Evolutionary conservation across 352 stramenopile genomes (phyloP), one percentile per base, ranked within the genome.

Genomic region (Thraustotheca clavata): DNA sequence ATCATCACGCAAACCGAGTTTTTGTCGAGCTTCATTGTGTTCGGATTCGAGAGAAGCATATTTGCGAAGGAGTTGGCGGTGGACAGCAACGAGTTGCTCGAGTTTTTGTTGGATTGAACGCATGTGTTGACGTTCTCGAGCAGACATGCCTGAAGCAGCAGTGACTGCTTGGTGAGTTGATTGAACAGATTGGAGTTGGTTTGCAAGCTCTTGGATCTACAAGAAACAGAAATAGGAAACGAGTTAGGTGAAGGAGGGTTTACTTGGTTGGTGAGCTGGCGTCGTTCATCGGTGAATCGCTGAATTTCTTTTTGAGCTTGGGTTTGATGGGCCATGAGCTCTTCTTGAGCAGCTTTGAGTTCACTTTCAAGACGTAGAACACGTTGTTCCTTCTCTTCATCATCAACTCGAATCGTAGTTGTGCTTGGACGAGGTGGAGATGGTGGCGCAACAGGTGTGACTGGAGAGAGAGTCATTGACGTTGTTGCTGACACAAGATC

Each of bases 91-190:
- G 5, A 96, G 76, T 62, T 96, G 88, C 69, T 96, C 86, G 0
- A 96, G 79, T 52, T 94, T 91, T 61, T 96, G 88, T 54, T 96
- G 86, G 36, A 96, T 93, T 2, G 83, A 92, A 7, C 83, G 80
- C 79, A 93, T 89, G 67, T 96, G 81, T 67, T 93, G 82, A 2
- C 83, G 75, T 61, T 96, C 87, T 14, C 82, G 31, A 3, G 46
- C 48, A 38, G 49, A 65, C 60, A 67, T 67, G 48, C 49, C 60
- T 11, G 48, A 65, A 8, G 46, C 48, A 22, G 48, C 12, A 32
- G 40, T 60, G 14, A 59, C 40, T n/a, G 40, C 59, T 22, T 66
- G 59, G n/a, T 66, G 59, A 36, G 26, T 61, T 14, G 29, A 76
- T 43, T 89, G 81, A 27, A 92, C 68, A 34, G 83, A 89, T 40